Evolutionary conservation across 2,329 filamentous ascomycete species (phyloP).

Genomic region (Fusarium ambrosium): DNA sequence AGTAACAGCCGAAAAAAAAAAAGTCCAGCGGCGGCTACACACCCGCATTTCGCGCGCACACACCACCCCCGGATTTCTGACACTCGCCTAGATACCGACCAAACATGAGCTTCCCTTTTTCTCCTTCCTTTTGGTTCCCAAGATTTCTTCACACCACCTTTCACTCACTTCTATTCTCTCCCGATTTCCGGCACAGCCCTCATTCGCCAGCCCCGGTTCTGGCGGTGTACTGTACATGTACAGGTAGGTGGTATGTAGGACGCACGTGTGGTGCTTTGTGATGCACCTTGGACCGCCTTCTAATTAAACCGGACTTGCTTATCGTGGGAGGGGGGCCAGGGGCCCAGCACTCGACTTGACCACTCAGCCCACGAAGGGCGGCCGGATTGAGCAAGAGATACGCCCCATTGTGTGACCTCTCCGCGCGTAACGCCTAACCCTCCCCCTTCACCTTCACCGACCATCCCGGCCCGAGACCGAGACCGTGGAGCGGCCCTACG

Average conservation of each 20-base stretch:
- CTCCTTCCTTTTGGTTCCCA: conserved; percentile 37
- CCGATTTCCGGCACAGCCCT: conserved; percentile 31
- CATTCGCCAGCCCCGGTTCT: conserved; percentile 37
- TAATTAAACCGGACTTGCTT: conserved; percentile 33
- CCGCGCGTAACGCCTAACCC: conserved; percentile 21
- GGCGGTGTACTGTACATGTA: conserved; percentile 40
- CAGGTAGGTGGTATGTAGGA: conserved; percentile 11
- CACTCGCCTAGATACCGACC: conserved; percentile 15
- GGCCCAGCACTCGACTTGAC: conserved; percentile 1
- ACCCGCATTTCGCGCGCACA: conserved; percentile 33
- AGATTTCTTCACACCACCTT: conserved; percentile 37
- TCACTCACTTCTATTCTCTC: conserved; percentile 11
- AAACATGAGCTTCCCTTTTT: conserved; percentile 6
- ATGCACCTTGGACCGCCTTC: conserved; percentile 18
- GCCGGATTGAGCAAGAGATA: conserved; percentile 21
- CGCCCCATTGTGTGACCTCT: conserved; percentile 12
- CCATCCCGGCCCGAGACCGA: conserved; percentile 37
- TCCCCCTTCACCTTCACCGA: conserved; percentile 29
- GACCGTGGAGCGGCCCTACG: conserved; percentile 17
- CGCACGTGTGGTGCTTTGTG: conserved; percentile 30
- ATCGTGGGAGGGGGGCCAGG: conserved; percentile 22
- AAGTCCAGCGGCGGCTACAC: conserved; percentile 17
- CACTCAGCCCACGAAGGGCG: conserved; percentile 30
- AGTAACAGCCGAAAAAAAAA: conserved; percentile 9
- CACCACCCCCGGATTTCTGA: conserved; percentile 39